Evolutionary conservation across 2,329 filamentous ascomycete genomes (phyloP), one percentile per base, ranked within the genome.

Genomic region (Colletotrichum lupini): DNA sequence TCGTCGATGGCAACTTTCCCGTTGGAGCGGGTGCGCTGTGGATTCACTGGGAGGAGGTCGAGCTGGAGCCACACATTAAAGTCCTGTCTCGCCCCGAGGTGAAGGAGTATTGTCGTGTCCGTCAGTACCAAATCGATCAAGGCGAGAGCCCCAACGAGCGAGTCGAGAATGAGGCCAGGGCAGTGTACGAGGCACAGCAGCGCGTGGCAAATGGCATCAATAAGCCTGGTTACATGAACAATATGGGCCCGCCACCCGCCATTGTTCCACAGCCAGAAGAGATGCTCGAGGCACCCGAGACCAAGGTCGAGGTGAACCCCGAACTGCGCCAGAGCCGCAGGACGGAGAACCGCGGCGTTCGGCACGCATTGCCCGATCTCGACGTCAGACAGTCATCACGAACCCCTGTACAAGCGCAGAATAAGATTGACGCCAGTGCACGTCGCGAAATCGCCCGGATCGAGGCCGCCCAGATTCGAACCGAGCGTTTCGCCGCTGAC

Each of bases 21-120:
- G 80, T 80, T 2, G 90, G 90, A 1, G 87, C 90, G 1, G 90
- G 90, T 14, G 89, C 88, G 1, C 79, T 92, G 1, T 92, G 90
- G 90, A 89, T 92, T 49, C 82, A 86, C 6, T 92, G 90, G 74
- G 89, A 92, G 16, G 89, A 92, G 62, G 88, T 91, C 12, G 85
- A 87, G 42, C 88, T 92, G 28, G 86, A 92, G 28, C 82, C 85
- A 1, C 89, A 92, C 61, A 82, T 92, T 0, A 79, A 82, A n/a
- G 76, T 81, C 1, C 80, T 92, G 1, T 85, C 80, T 4, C 82
- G 90, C 11, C 82, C 85, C 1, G 90, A 92, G 75, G 84, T 92
- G 61, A 92, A 92, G 78, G 90, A 92, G 76, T 92, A 92, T 75
- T 89, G 88, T 63, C 89, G 90, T 22, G 85, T 92, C 52, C 88